Evolutionary conservation across 208 protist genomes (phyloP).

Genomic region (Trichomonas tenax): DNA sequence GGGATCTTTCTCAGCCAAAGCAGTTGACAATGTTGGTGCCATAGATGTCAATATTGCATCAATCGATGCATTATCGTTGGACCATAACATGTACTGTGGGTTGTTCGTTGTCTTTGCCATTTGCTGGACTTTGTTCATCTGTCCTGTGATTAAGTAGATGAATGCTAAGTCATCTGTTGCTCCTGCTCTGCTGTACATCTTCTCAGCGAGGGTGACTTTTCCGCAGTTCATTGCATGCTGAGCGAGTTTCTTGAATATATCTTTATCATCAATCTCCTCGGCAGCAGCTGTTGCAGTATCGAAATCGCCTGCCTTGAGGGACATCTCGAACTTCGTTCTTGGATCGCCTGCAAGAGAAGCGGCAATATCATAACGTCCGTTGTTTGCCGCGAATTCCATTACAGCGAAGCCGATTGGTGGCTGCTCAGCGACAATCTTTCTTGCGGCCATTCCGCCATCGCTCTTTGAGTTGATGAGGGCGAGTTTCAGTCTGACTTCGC

Average conservation of each 20-base stretch:
- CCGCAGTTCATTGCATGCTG: not conserved
- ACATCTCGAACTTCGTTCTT: slow-evolving; percentile 82
- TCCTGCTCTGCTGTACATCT: not conserved
- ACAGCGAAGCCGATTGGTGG: slow-evolving; percentile 77
- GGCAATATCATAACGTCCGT: slow-evolving; percentile 74
- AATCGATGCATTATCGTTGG: not conserved
- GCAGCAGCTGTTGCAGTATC: slow-evolving; percentile 66
- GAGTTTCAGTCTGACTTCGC: slow-evolving; percentile 82
- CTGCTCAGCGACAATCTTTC: slow-evolving; percentile 67
- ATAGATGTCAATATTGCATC: not conserved
- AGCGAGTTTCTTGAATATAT: not conserved
- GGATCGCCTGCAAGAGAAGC: slow-evolving; percentile 92
- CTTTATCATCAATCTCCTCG: slow-evolving; percentile 25
- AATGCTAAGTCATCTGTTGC: not conserved
- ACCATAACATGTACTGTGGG: not conserved
- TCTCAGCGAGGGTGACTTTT: not conserved
- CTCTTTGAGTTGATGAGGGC: slow-evolving; percentile 66
- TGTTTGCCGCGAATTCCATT: slow-evolving; percentile 85
- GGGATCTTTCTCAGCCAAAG: not conserved
- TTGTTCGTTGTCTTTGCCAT: not conserved
- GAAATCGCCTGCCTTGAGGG: slow-evolving; percentile 88
- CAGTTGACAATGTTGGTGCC: not conserved
- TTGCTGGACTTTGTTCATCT: not conserved
- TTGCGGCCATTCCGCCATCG: slow-evolving; percentile 58
- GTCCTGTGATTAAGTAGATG: not conserved